Percentiles rank a stretch among this genome's conserved stretches.
Conservation (phyloP, 23 red algal genomes). For the Gracilariopsis chorda region DNA sequence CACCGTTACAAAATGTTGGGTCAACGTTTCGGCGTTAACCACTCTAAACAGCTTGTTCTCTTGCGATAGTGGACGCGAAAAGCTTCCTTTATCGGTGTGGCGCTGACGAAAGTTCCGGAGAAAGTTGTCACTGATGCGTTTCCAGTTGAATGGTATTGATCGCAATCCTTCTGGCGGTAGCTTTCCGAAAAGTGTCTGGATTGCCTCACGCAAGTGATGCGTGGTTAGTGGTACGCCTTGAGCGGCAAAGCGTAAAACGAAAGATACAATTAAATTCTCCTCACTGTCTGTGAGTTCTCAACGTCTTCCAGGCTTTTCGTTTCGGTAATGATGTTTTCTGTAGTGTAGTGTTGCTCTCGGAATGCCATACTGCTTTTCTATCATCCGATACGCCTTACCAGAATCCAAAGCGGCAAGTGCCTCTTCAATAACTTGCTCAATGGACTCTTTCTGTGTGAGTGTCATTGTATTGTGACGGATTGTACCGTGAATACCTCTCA, state of each 20-base stretch:
- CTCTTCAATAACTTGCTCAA: neutral
- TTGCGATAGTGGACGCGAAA: no score
- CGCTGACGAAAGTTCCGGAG: no score
- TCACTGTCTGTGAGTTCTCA: neutral
- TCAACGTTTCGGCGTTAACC: no score
- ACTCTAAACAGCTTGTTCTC: no score
- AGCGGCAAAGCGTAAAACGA: neutral
- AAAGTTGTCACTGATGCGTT: no score
- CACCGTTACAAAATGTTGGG: no score
- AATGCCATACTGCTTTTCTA: neutral
- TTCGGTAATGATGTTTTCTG: neutral
- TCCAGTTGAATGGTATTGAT: no score
- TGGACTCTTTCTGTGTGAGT: neutral
- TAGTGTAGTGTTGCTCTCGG: neutral
- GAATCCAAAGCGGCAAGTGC: neutral
- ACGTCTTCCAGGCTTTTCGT: neutral
- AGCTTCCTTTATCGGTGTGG: no score
- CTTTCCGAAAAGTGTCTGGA: neutral
- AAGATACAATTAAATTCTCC: neutral
- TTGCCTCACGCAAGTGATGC: neutral
- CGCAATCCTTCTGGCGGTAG: no score
- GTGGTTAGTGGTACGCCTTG: neutral
- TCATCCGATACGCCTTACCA: neutral
- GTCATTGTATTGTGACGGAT: neutral
- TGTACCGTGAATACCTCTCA: neutral